These are phyloP conservation scores for Cryphonectria naterciae DNA, from an alignment of 2,329 filamentous ascomycete genomes.

Conservation along the genomic window DNA sequence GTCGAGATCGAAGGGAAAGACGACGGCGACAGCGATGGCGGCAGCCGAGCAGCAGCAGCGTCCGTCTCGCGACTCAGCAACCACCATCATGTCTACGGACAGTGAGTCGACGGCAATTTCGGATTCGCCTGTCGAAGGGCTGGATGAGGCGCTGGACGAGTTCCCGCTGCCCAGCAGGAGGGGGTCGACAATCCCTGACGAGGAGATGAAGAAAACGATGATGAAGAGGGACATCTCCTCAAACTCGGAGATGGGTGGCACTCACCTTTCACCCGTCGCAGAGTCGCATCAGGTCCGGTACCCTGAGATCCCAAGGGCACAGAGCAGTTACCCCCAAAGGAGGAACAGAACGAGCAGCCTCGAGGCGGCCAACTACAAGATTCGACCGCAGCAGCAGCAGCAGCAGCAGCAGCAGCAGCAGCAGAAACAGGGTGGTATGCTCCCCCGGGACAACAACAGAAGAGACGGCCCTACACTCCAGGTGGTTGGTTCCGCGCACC, in stretches of 20 bases:
- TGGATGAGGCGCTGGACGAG: slow-evolving; percentile 21
- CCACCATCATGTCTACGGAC: slow-evolving; percentile 36
- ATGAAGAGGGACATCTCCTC: slow-evolving; percentile 34
- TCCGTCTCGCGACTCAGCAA: slow-evolving; percentile 16
- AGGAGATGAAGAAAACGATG: background rate
- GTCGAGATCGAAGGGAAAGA: background rate
- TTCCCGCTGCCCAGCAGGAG: slow-evolving; percentile 15
- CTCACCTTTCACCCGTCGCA: slow-evolving; percentile 50
- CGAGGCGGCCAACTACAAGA: background rate
- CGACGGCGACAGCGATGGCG: background rate
- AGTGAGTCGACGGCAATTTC: slow-evolving; percentile 46
- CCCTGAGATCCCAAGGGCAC: slow-evolving; percentile 30
- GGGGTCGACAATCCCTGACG: background rate
- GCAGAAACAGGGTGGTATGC: background rate
- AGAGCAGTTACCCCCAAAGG: slow-evolving; percentile 11
- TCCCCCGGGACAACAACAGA: background rate
- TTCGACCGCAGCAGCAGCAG: background rate
- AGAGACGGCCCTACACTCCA: slow-evolving; percentile 46
- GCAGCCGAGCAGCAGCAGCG: background rate
- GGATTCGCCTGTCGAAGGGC: slow-evolving; percentile 30
- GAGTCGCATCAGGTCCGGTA: slow-evolving; percentile 49
- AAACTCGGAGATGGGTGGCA: background rate
- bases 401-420: background rate
- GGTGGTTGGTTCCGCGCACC: slow-evolving; percentile 31
- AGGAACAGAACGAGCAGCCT: background rate